Evolutionary conservation across 805 yeast genomes (phyloP), one percentile per base, ranked within the genome.

Genomic region (Tetrapisispora pingtungensis): DNA sequence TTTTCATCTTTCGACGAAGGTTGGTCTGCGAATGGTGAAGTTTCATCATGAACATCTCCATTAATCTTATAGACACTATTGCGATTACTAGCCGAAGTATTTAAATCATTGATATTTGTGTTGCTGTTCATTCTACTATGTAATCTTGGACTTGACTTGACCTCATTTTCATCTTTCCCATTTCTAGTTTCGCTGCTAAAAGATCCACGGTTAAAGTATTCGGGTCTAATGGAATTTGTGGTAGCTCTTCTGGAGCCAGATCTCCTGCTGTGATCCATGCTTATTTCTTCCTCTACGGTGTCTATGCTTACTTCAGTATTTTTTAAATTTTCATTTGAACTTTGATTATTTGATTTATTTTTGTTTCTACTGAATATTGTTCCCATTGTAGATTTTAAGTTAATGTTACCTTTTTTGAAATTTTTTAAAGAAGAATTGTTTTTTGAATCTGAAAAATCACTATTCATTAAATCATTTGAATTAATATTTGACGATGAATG

Each of bases 291-390:
- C 18, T 37, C 40, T 4, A 37, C 40, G 18, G 40, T 36, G 32
- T 36, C 41, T 7, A 32, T 20, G 13, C 30, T 39, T 6, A 19
- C 30, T 7, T 30, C 41, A 27, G 34, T 19, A 32, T 32, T 15
- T 32, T 19, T 46, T 51, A 38, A 34, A 14, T 20, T 64, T 18
- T 64, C 62, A 8, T 6, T 18, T 6, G 39, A 14, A 15, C 8
- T n/a, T 36, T 36, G 32, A 27, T 18, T 37, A 18, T 15, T 27
- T 27, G 40, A 17, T 38, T 68, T 67, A 49, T 70, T 69, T 55
- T 77, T 78, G 60, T 76, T 80, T 50, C 78, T 74, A 37, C 83
- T 80, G 54, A 84, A 78, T 49, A 84, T 75, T 0, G 93, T 81
- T 10, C 94, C 94, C 45, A 84, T 81, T 55, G 69, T 78, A 6